Evolutionary conservation across 768 basidiomycete species (phyloP).

Genomic region (Pleurotus pulmonarius): DNA sequence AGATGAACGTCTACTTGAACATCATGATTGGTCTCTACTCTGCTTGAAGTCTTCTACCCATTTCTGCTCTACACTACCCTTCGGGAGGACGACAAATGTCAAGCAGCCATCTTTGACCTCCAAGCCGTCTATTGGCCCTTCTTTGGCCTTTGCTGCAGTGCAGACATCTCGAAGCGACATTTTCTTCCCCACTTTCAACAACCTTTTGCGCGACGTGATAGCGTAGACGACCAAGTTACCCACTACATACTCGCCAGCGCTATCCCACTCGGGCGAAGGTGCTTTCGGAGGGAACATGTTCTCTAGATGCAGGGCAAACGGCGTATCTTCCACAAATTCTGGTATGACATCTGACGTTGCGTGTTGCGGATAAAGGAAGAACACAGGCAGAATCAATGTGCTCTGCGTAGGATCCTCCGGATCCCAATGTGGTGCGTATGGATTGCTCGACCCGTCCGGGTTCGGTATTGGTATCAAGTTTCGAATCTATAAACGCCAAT

Average conservation of each 20-base stretch:
- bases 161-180: constrained; percentile 82
- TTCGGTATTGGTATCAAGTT: constrained; percentile 60
- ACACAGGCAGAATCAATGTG: constrained; percentile 78
- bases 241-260: constrained; percentile 57
- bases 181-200: constrained; percentile 90
- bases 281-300: constrained; percentile 79
- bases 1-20: not conserved
- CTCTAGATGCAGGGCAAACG: constrained; percentile 73
- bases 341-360: constrained; percentile 87
- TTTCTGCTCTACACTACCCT: constrained; percentile 68
- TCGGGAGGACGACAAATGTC: constrained; percentile 75
- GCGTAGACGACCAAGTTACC: constrained; percentile 77
- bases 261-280: constrained; percentile 74
- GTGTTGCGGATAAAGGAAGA: constrained; percentile 92
- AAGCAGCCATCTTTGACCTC: constrained; percentile 82
- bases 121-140: constrained; percentile 68
- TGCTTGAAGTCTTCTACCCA: constrained; percentile 91
- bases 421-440: constrained; percentile 65
- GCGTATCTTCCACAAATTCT: constrained; percentile 79
- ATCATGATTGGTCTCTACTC: constrained; percentile 25
- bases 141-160: constrained; percentile 54
- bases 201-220: constrained; percentile 66
- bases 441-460: constrained; percentile 48
- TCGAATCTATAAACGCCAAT: constrained; percentile 52
- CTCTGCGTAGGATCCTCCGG: constrained; percentile 53